phyloP scores from a whole-genome alignment of 2,329 filamentous ascomycete species.

The Metarhizium robertsii region DNA sequence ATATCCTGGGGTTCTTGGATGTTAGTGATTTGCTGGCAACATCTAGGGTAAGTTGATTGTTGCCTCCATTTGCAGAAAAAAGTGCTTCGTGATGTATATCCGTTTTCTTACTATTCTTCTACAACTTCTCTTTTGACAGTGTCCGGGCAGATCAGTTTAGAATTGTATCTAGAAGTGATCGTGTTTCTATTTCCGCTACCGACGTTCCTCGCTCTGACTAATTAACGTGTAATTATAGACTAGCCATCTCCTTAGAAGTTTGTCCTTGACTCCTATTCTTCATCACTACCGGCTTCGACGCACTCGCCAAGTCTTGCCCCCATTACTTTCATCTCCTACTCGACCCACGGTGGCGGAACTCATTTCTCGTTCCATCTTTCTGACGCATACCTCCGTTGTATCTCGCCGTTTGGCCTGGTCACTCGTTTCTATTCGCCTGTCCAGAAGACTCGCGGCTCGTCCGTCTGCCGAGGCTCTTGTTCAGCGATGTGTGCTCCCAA shows the following conservation, averaged over 20 bases:
- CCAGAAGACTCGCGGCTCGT: constrained; percentile 49
- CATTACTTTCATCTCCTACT: constrained; percentile 45
- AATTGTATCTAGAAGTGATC: neutral
- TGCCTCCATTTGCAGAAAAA: neutral
- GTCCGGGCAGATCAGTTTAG: neutral
- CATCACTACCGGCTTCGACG: constrained; percentile 52
- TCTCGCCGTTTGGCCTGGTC: constrained; percentile 55
- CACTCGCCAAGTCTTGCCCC: constrained; percentile 43
- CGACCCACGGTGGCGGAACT: constrained; percentile 54
- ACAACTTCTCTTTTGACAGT: neutral
- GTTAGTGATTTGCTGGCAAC: constrained; percentile 45
- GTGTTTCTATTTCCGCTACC: neutral
- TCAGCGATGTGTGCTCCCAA: constrained; percentile 53
- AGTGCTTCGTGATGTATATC: neutral
- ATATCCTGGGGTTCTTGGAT: constrained; percentile 47
- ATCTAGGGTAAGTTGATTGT: constrained; percentile 40
- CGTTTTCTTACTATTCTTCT: neutral
- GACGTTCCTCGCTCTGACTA: neutral
- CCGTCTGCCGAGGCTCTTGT: constrained; percentile 53
- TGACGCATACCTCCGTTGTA: constrained; percentile 55
- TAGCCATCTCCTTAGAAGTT: constrained; percentile 50
- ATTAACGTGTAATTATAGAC: constrained; percentile 30
- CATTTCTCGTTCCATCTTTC: constrained; percentile 54
- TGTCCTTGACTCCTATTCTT: constrained; percentile 56
- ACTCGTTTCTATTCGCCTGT: constrained; percentile 56